These are phyloP conservation scores for Boletellus sp. DNA, from an alignment of 768 basidiomycete species.

Conservation along the genomic window DNA sequence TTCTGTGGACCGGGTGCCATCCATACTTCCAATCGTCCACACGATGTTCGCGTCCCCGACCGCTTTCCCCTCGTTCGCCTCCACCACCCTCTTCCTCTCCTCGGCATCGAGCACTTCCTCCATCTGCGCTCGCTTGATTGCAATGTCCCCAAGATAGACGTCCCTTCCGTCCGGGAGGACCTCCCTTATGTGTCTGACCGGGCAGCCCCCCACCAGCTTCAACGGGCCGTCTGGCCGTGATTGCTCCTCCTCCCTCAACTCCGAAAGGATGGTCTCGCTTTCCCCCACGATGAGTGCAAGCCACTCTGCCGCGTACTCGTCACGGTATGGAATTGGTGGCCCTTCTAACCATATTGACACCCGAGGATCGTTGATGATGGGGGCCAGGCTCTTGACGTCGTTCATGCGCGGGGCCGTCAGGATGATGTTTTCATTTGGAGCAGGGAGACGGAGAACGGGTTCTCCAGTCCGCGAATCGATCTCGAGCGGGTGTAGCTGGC, in stretches of 20 bases:
- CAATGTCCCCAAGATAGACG: slow-evolving; percentile 44
- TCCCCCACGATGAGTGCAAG: slow-evolving; percentile 17
- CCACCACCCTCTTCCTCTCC: slow-evolving; percentile 32
- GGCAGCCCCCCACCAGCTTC: slow-evolving; percentile 41
- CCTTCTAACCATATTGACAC: slow-evolving; percentile 44
- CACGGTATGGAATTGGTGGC: slow-evolving; percentile 53
- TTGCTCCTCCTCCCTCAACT: slow-evolving; percentile 16
- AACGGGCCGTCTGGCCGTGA: slow-evolving; percentile 18
- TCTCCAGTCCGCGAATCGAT: slow-evolving; percentile 43
- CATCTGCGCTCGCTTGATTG: slow-evolving; percentile 22
- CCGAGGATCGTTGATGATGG: slow-evolving; percentile 46
- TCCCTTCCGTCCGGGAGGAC: slow-evolving; percentile 53
- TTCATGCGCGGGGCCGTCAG: slow-evolving; percentile 53
- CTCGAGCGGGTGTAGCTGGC: slow-evolving; percentile 38
- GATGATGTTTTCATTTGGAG: slow-evolving; percentile 51
- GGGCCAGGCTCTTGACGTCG: slow-evolving; percentile 38
- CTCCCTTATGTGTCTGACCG: slow-evolving; percentile 51
- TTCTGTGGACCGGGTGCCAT: not conserved
- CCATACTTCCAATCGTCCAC: slow-evolving; percentile 61
- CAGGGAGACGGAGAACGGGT: slow-evolving; percentile 51
- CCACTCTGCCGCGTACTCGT: slow-evolving; percentile 40
- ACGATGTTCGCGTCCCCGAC: slow-evolving; percentile 53
- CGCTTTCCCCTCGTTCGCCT: slow-evolving; percentile 39
- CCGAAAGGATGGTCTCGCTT: slow-evolving; percentile 20
- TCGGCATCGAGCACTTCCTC: slow-evolving; percentile 35